Evolutionary conservation across 2,329 filamentous ascomycete species (phyloP).

Genomic region (Didymella arachidicola): DNA sequence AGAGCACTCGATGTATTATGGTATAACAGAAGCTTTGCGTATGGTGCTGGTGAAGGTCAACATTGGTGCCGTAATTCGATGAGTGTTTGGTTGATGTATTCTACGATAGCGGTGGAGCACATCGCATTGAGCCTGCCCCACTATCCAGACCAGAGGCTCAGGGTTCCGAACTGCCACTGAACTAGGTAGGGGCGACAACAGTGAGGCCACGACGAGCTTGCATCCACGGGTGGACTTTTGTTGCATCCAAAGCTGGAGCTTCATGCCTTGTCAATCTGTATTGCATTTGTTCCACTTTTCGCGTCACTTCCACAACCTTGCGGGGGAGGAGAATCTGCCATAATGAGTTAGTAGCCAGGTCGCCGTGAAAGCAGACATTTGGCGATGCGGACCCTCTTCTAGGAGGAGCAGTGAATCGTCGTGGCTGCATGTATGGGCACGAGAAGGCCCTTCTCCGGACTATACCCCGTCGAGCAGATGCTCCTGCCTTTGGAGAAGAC

Average conservation of each 20-base stretch:
- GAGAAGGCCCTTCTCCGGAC: slow-evolving; percentile 13
- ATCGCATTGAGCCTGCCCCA: slow-evolving; percentile 8
- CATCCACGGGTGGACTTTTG: slow-evolving; percentile 16
- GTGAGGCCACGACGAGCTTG: slow-evolving; percentile 9
- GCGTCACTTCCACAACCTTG: slow-evolving; percentile 11
- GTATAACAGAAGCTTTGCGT: neutral
- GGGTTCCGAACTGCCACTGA: neutral
- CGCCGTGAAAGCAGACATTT: neutral
- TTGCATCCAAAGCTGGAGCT: slow-evolving; percentile 6
- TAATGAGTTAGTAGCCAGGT: neutral
- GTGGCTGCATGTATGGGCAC: slow-evolving; percentile 1
- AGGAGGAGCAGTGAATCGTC: neutral
- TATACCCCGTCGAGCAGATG: slow-evolving; percentile 10
- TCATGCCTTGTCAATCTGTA: slow-evolving; percentile 2
- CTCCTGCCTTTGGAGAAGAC: neutral
- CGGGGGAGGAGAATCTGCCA: neutral
- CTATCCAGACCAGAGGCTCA: slow-evolving; percentile 7
- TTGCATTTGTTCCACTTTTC: slow-evolving; percentile 12
- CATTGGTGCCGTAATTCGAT: slow-evolving; percentile 20
- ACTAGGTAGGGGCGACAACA: slow-evolving; percentile 1
- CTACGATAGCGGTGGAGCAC: slow-evolving; percentile 20
- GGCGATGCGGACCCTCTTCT: neutral
- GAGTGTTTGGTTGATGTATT: slow-evolving; percentile 11
- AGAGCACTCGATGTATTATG: neutral
- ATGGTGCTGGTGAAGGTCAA: slow-evolving; percentile 1